Conservation (phyloP, 768 basidiomycete genomes). For the Fomitopsis pulvina region DNA sequence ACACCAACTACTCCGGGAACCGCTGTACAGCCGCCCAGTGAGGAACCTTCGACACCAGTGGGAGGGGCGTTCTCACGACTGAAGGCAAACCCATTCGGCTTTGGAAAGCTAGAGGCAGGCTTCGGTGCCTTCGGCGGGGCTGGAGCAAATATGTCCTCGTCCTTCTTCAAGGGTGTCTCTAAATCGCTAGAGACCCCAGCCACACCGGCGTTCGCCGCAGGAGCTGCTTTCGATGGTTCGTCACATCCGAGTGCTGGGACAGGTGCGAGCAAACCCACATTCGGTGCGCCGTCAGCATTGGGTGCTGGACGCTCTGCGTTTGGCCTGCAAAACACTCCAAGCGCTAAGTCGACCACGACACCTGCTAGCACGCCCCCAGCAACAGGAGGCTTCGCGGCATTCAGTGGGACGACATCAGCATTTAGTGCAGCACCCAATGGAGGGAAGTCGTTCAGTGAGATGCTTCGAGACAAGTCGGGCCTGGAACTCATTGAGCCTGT, state of each 20-base stretch:
- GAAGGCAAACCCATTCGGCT: slow-evolving; percentile 11
- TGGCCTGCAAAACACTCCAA: slow-evolving; percentile 13
- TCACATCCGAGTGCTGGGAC: slow-evolving; percentile 6
- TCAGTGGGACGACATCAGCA: slow-evolving; percentile 25
- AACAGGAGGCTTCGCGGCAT: slow-evolving; percentile 35
- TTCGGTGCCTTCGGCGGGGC: slow-evolving; percentile 10
- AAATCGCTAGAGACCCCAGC: not conserved
- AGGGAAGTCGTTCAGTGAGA: slow-evolving; percentile 51
- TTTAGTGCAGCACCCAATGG: slow-evolving; percentile 37
- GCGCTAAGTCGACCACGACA: slow-evolving; percentile 13
- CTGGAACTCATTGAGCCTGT: slow-evolving; percentile 8
- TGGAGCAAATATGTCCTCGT: not conserved
- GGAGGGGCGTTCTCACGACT: slow-evolving; percentile 14
- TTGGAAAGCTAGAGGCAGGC: slow-evolving; percentile 10
- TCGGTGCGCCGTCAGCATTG: slow-evolving; percentile 18
- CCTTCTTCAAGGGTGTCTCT: not conserved
- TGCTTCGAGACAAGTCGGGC: slow-evolving; percentile 36
- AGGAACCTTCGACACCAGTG: not conserved
- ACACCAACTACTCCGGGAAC: not conserved
- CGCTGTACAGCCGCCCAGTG: not conserved
- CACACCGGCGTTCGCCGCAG: not conserved
- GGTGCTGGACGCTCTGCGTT: slow-evolving; percentile 15
- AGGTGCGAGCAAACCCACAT: slow-evolving; percentile 11
- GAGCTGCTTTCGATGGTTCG: not conserved
- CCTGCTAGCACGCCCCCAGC: slow-evolving; percentile 20